Evolutionary conservation across 2,329 filamentous ascomycete genomes (phyloP).

Genomic region (Berkeleyomyces basicola): DNA sequence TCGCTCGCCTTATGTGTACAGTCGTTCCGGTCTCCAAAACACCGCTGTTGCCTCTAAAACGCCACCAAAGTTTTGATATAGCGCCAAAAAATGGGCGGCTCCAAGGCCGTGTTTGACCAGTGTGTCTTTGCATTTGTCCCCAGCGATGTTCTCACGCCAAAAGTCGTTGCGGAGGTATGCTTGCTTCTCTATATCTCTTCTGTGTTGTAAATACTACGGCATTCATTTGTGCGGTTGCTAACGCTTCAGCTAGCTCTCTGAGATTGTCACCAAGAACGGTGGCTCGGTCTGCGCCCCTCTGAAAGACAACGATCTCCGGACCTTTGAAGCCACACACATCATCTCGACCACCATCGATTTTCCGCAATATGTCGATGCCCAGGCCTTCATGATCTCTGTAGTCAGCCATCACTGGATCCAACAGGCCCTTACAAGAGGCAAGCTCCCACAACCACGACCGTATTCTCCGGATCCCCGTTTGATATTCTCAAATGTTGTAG

Average conservation of each 20-base stretch:
- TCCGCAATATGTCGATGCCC: slow-evolving; percentile 60
- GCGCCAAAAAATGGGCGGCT: slow-evolving; percentile 2
- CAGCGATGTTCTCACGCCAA: slow-evolving; percentile 25
- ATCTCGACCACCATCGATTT: slow-evolving; percentile 72
- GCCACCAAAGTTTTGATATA: neutral
- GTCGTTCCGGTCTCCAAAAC: neutral
- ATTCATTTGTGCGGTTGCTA: neutral
- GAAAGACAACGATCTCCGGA: slow-evolving; percentile 31
- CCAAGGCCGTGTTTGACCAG: slow-evolving; percentile 25
- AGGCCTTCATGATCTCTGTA: slow-evolving; percentile 66
- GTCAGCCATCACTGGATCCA: slow-evolving; percentile 71
- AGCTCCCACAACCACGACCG: slow-evolving; percentile 60
- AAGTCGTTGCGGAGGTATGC: slow-evolving; percentile 26
- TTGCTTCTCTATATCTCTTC: neutral
- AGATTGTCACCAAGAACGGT: slow-evolving; percentile 31
- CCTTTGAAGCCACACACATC: slow-evolving; percentile 37
- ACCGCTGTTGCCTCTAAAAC: neutral
- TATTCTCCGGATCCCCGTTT: slow-evolving; percentile 83
- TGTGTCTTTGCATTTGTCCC: slow-evolving; percentile 31
- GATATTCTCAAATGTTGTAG: slow-evolving; percentile 71
- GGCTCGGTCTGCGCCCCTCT: slow-evolving; percentile 31
- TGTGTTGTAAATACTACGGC: neutral
- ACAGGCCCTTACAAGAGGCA: slow-evolving; percentile 49
- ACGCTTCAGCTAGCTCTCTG: slow-evolving; percentile 23
- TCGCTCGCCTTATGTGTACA: neutral